Conservation (phyloP, 768 basidiomycete species). For the Boletus barrowsii region DNA sequence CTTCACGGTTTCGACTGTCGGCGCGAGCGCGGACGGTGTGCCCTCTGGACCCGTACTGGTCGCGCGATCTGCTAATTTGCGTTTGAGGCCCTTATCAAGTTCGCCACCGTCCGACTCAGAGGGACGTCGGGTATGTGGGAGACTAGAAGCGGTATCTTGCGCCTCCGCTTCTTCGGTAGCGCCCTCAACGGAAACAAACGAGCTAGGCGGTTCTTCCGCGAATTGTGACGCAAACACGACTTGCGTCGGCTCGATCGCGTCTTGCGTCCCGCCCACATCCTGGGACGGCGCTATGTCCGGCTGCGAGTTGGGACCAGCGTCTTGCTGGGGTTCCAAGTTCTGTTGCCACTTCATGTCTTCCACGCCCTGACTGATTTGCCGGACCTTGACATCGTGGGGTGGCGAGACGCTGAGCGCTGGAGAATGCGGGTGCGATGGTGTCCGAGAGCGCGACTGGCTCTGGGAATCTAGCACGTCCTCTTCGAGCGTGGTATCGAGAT, state of each 20-base stretch:
- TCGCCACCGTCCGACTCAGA: conserved; percentile 46
- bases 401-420: conserved; percentile 53
- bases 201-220: conserved; percentile 11
- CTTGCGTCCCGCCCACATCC: conserved; percentile 9
- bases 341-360: conserved; percentile 75
- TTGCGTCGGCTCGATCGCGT: conserved; percentile 13
- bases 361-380: conserved; percentile 76
- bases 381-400: conserved; percentile 72
- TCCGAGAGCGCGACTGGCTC: conserved; percentile 40
- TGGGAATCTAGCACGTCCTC: conserved; percentile 47
- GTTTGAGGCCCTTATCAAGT: conserved; percentile 63
- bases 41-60: conserved; percentile 55
- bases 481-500: conserved; percentile 60
- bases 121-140: conserved; percentile 25
- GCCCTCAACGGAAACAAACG: conserved; percentile 22
- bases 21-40: conserved; percentile 19
- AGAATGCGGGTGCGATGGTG: conserved; percentile 29
- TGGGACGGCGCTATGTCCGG: conserved; percentile 4
- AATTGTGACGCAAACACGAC: conserved; percentile 7
- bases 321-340: conserved; percentile 15
- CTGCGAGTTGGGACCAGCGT: conserved; percentile 6
- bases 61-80: conserved; percentile 66
- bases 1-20: conserved; percentile 44
- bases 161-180: conserved; percentile 29
- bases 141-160: conserved; percentile 23